A percentile compares a stretch with the other conserved stretches of the same genome.
phyloP scores from a whole-genome alignment of 2,329 filamentous ascomycete genomes.

The Paecilomyces variotii region DNA sequence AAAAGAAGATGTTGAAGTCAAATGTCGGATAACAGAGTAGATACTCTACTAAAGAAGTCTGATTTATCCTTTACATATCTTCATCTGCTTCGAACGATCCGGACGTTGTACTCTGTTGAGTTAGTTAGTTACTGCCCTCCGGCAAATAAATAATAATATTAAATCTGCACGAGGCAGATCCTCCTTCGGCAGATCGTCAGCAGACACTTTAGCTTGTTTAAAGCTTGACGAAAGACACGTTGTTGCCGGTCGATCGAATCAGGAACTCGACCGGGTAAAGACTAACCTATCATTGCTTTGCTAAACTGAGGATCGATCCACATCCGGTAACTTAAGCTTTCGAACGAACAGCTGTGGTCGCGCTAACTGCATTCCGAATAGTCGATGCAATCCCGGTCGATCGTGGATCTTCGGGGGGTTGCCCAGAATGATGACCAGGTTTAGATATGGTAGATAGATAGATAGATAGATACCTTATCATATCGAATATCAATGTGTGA shows the following conservation, averaged over 20 bases:
- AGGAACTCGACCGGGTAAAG: not conserved
- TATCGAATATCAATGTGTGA: too few species aligned
- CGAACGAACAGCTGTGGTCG: not conserved
- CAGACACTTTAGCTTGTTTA: not conserved
- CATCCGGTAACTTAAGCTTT: not conserved
- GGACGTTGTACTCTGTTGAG: not conserved
- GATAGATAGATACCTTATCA: too few species aligned
- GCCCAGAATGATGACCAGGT: too few species aligned
- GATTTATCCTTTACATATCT: too few species aligned
- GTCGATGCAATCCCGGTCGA: not conserved
- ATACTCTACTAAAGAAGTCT: too few species aligned
- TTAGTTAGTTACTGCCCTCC: not conserved
- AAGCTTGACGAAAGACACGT: constrained; percentile 1
- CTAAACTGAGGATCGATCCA: not conserved
- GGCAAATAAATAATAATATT: constrained; percentile 16
- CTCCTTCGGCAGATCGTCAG: constrained; percentile 29
- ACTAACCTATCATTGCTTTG: too few species aligned
- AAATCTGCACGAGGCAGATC: constrained; percentile 26
- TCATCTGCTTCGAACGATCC: not conserved
- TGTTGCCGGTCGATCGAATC: not conserved
- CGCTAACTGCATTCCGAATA: not conserved
- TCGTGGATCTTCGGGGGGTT: not conserved
- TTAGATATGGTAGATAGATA: too few species aligned
- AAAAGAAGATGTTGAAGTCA: too few species aligned
- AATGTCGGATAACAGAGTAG: too few species aligned